Evolutionary conservation across 192 early-diverging fungal species (phyloP), one percentile per base, ranked within the genome.

Genomic region (Backusella luteola): DNA sequence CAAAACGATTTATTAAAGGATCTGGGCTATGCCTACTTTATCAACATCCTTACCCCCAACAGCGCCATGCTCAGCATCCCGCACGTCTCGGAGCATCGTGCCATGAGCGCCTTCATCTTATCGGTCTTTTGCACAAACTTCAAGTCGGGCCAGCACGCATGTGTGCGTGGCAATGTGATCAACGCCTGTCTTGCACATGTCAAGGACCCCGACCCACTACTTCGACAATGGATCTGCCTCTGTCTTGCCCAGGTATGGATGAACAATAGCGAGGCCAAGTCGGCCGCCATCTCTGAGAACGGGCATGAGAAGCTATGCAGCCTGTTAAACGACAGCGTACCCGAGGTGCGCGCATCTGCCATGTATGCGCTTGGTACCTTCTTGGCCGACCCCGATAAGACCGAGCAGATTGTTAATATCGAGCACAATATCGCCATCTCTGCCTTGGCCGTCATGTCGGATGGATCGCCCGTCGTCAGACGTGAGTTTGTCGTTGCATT

Each of bases 101-200:
- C 95, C n/a, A 96, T 95, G 94, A 88, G 97, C 77, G 93, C 92
- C 1, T 98, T 99, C 83, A 96, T 98, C 42, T 87, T 99, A 39
- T 90, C 96, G 0, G 91, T 96, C 19, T 94, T 99, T 77, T 99
- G 98, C 82, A 87, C 90, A n/a, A 91, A 93, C 44, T 94, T 90
- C 83, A 87, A 85, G 11, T 81, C 84, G 12, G 96, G 95, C 23
- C 97, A 99, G 81, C 90, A 93, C 42, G 93, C 93, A 12, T 97
- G 96, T 76, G 70, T 95, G 35, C 86, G 90, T 70, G 85, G 85
- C 26, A 90, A 91, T 59, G 84, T 95, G 6, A 84, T 96, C 35
- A 77, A 84, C 7, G 87, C 91, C 17, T 87, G 93, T 69, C 73
- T 91, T 23, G 85, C 89, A 1, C 91, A 94, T 75, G 81, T 94